These are phyloP conservation scores for Fusarium guadeloupense DNA, from an alignment of 2,329 filamentous ascomycete species.

Conservation along the genomic window DNA sequence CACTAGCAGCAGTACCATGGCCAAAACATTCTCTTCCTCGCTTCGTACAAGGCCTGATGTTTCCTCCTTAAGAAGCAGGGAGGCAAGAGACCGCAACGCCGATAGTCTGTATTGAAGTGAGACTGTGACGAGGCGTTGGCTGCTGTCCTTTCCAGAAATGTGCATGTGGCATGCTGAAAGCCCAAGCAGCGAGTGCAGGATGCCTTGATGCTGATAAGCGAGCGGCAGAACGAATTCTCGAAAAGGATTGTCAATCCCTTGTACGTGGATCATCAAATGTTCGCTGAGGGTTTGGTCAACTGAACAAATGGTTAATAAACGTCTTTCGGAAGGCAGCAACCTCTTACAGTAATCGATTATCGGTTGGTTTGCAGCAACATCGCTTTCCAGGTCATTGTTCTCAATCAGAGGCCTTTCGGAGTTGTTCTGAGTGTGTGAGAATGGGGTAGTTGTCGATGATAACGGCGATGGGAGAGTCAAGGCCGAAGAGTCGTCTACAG, in stretches of 20 bases:
- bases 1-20: constrained; percentile 40
- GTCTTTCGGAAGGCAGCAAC: fast-evolving
- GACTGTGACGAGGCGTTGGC: constrained; percentile 12
- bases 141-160: constrained; percentile 16
- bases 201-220: constrained; percentile 38
- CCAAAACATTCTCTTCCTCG: constrained; percentile 40
- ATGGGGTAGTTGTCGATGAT: not conserved
- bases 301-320: not conserved
- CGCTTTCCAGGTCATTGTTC: not conserved
- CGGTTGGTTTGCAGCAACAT: constrained; percentile 5
- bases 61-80: constrained; percentile 32
- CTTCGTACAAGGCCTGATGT: not conserved
- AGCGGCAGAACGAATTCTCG: constrained; percentile 36
- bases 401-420: not conserved
- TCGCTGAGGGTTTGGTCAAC: constrained; percentile 35
- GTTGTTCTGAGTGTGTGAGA: not conserved
- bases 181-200: constrained; percentile 43
- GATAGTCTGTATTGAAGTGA: constrained; percentile 38
- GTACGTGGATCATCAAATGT: constrained; percentile 29
- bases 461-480: not conserved
- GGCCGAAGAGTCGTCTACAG: not conserved
- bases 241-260: constrained; percentile 38
- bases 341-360: constrained; percentile 25
- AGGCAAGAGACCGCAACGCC: constrained; percentile 34
- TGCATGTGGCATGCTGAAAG: constrained; percentile 41